A percentile compares a stretch with the other conserved stretches of the same genome.
phyloP scores from a whole-genome alignment of 441 rosid genomes.

The Pelargonium australe region DNA sequence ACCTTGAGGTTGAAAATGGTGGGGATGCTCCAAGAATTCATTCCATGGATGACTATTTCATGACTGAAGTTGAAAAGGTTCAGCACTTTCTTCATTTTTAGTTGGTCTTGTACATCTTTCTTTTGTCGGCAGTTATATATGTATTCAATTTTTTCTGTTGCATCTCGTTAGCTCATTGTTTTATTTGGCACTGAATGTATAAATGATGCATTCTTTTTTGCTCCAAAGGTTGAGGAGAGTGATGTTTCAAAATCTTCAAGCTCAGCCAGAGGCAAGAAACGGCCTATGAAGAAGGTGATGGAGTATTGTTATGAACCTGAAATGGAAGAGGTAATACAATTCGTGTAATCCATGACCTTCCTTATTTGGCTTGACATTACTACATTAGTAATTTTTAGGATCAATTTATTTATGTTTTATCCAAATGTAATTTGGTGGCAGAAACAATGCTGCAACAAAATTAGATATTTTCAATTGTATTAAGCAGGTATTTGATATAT shows the following conservation, averaged over 20 bases:
- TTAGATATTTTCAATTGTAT: too few relatives aligned
- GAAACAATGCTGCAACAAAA: too few relatives aligned
- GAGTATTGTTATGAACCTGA: slow-evolving; percentile 95
- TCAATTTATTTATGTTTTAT: too few relatives aligned
- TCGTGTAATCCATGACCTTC: not conserved
- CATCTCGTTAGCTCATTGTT: not conserved
- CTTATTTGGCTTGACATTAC: not conserved
- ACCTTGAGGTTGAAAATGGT: slow-evolving; percentile 80
- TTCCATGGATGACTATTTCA: slow-evolving; percentile 95
- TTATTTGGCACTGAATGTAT: slow-evolving; percentile 7
- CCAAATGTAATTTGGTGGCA: too few relatives aligned
- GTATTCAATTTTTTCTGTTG: not conserved
- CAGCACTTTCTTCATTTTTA: slow-evolving; percentile 14
- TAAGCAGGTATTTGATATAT: too few relatives aligned
- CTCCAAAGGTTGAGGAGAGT: slow-evolving; percentile 60
- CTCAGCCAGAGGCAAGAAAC: slow-evolving; percentile 59
- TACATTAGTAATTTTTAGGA: too few relatives aligned
- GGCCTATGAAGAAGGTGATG: slow-evolving; percentile 59
- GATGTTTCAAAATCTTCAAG: slow-evolving; percentile 51
- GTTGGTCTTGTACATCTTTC: slow-evolving; percentile 9
- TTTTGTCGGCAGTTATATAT: not conserved
- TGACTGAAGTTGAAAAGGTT: slow-evolving; percentile 97
- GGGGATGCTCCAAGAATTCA: slow-evolving; percentile 87
- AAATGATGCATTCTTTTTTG: not conserved
- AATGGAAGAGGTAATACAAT: slow-evolving; percentile 81